Percentiles rank a stretch among this genome's conserved stretches.
phyloP scores from a whole-genome alignment of 805 yeast genomes.

The Saturnispora diversa region DNA sequence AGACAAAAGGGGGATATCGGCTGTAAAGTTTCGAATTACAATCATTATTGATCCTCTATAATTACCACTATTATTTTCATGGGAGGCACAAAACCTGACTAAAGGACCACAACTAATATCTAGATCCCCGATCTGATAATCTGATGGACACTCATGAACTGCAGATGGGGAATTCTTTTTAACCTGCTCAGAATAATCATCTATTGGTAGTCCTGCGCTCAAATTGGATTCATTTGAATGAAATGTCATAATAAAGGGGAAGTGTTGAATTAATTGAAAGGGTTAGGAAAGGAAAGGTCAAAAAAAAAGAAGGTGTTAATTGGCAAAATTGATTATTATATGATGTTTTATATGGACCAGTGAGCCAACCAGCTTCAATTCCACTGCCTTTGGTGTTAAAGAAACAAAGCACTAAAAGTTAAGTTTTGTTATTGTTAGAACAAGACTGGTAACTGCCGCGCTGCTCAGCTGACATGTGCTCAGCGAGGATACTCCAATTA shows the following conservation, averaged over 20 bases:
- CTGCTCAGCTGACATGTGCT: too few relatives aligned
- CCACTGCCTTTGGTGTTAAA: too few relatives aligned
- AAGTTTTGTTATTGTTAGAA: too few relatives aligned
- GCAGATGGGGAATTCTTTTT: conserved; percentile 18
- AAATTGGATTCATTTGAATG: background rate
- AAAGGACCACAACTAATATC: conserved; percentile 70
- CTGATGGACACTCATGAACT: conserved; percentile 19
- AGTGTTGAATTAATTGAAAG: too few relatives aligned
- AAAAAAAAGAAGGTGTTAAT: background rate
- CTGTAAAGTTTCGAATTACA: conserved; percentile 41
- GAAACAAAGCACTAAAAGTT: too few relatives aligned
- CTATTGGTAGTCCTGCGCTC: conserved; percentile 18
- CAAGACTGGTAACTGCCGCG: too few relatives aligned
- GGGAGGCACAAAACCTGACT: conserved; percentile 56
- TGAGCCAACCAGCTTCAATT: too few relatives aligned
- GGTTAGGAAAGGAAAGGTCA: background rate
- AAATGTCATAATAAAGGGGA: background rate
- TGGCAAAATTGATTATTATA: too few relatives aligned
- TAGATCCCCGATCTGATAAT: conserved; percentile 24
- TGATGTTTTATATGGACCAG: too few relatives aligned
- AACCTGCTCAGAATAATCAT: conserved; percentile 19
- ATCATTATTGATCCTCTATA: conserved; percentile 67
- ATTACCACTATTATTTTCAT: conserved; percentile 38
- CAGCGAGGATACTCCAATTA: too few relatives aligned
- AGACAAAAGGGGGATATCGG: conserved; percentile 17